Evolutionary conservation across 78 protist species (phyloP).

Genomic region (Dictyostelium discoideum): DNA sequence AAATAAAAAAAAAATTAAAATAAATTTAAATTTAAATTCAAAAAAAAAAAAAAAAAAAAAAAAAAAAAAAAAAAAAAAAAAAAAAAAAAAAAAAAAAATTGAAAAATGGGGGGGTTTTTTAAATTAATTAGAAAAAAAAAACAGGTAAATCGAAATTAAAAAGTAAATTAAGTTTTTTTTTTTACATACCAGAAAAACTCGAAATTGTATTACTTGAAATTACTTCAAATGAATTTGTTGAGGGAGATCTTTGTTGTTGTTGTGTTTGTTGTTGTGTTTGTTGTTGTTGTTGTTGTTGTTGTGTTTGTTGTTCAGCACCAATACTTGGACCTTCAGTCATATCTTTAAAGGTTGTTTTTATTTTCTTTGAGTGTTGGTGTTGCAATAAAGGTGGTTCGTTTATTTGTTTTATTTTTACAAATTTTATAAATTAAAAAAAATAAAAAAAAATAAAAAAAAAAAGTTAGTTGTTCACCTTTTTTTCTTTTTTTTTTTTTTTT

Average conservation of each 20-base stretch:
- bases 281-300: background rate
- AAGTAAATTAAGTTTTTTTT: background rate
- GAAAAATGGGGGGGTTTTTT: background rate
- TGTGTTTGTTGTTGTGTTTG: background rate
- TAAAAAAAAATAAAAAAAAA: background rate
- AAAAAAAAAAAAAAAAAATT: background rate
- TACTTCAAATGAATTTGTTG: background rate
- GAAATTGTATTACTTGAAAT: slow-evolving; percentile 4
- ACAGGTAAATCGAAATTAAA: background rate
- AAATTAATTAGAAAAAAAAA: background rate
- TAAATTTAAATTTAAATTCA: no score
- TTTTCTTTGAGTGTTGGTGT: background rate
- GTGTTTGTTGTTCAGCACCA: background rate
- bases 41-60: no score
- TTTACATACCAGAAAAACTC: background rate
- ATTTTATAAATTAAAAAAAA: background rate
- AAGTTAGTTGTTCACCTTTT: background rate
- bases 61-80: slow-evolving; percentile 2
- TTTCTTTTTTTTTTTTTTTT: background rate
- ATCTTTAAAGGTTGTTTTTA: background rate
- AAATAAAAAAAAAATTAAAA: background rate
- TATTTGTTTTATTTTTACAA: slow-evolving; percentile 7
- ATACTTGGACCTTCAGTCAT: slow-evolving; percentile 32
- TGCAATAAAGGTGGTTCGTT: background rate
- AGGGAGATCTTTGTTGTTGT: background rate